Evolutionary conservation across 176 grass and related monocot species (phyloP), one percentile per base, ranked within the genome.

Genomic region (Carex littledalei): DNA sequence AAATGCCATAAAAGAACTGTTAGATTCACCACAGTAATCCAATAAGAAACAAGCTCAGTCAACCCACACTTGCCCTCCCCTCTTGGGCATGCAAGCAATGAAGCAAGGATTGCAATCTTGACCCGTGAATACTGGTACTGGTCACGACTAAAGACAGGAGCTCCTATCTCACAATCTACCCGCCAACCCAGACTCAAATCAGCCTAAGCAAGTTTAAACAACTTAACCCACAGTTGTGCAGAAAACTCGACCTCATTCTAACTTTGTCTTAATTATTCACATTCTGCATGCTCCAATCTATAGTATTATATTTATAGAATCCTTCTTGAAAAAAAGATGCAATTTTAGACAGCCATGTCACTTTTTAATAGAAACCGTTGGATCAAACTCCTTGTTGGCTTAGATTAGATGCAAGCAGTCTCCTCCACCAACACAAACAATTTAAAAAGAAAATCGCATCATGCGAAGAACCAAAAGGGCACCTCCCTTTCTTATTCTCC

Each of bases 1-100:
- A 65, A 87, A 83, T 77, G 24, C 24, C 72, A 91, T 86, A 77
- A 56, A 82, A 85, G 10, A 87, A 71, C 35, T 60, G 18, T 15
- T 45, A 35, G 75, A 63, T 67, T 52, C 35, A 63, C 34, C 39
- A 47, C 3, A 67, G 26, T n/a, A 50, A 62, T 16, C 21, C n/a
- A 13, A 74, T 74, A 74, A 74, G n/a, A 74, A 22, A 49, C 39
- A 74, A 74, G 20, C 9, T 74, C 41, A 74, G 41, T 21, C 41
- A 74, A 22, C 41, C 70, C 17, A 74, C 15, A n/a, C 31, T 6
- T 3, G 22, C 63, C 15, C 32, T 39, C 67, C 34, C 13, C 32
- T 41, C 67, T 69, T 41, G 34, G 18, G 6, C 67, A 39, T 39
- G 67, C 32, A 69, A 39, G 66, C 66, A 69, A 18, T 41, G 5